Evolutionary conservation across 176 grass and related monocot species (phyloP), one percentile per base, ranked within the genome.

Genomic region (Juncus effusus): DNA sequence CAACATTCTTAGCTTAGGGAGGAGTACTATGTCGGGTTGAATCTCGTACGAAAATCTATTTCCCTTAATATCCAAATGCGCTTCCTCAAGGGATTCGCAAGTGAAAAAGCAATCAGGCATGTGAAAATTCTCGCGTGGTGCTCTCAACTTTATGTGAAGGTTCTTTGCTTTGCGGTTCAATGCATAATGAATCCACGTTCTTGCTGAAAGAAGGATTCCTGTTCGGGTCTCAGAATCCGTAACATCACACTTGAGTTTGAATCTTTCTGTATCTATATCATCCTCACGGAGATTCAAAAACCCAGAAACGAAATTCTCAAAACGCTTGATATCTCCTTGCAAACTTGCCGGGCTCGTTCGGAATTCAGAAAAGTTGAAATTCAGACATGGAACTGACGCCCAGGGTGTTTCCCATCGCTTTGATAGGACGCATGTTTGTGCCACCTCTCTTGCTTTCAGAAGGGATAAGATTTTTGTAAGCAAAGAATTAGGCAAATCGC

Each of bases 51-150:
- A 5, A 28, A 28, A 28, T 5, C 6, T 6, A 47, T 47, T 9
- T 54, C 10, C 35, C 13, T 3, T 52, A 54, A 5, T 15, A 39
- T 3, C 13, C 19, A 69, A n/a, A 44, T 69, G 11, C 3, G 52
- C 47, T 53, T 69, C 65, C 65, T 39, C 28, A n/a, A 69, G 38
- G 6, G 45, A 69, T 54, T 45, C 38, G 11, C 65, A 69, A 37
- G 65, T 54, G 49, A 13, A 54, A 10, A 66, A 28, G 15, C 45
- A 53, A 12, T 8, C 1, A 2, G 19, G 65, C 19, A 69, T 11
- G 2, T 8, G 15, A 64, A 2, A 11, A 15, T 19, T 19, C 4
- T 7, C n/a, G 41, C 9, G 6, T 9, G 44, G 4, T 47, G 44
- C 44, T 47, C 9, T 9, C 9, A 35, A 1, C 35, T n/a, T 6